Percentiles rank a stretch among this genome's conserved stretches.
Evolutionary conservation across 2,329 filamentous ascomycete genomes (phyloP).

Genomic region (Ophioceras dolichostomum): DNA sequence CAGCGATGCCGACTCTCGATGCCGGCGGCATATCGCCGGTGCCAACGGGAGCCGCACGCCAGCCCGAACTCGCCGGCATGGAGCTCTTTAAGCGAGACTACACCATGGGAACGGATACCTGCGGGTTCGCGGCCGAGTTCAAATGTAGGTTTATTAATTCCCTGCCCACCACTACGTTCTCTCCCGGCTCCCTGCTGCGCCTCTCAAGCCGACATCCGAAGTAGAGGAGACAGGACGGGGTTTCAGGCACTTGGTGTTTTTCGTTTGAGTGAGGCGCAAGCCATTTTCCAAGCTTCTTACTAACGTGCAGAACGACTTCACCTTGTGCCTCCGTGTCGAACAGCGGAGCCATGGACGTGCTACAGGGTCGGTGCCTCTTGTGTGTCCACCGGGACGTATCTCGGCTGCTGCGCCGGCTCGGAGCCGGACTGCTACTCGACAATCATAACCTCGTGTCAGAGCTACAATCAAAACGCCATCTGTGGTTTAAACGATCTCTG

Average conservation of each 20-base stretch:
- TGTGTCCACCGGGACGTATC: not conserved
- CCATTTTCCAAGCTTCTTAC: too few relatives aligned
- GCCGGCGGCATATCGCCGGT: constrained; percentile 1
- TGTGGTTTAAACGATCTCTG: not conserved
- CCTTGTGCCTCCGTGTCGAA: too few relatives aligned
- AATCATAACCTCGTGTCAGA: not conserved
- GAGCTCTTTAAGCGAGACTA: constrained; percentile 2
- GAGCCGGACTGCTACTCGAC: not conserved
- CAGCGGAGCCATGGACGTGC: constrained; percentile 3
- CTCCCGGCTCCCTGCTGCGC: too few relatives aligned
- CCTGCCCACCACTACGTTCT: too few relatives aligned
- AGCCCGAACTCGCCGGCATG: not conserved
- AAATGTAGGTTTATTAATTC: not conserved
- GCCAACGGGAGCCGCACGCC: not conserved
- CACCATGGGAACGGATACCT: constrained; percentile 1
- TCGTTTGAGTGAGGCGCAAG: too few relatives aligned
- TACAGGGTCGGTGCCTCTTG: constrained; percentile 2
- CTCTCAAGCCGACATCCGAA: too few relatives aligned
- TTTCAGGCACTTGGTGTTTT: too few relatives aligned
- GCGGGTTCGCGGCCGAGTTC: constrained; percentile 2
- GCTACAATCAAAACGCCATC: not conserved
- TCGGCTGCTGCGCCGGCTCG: constrained; percentile 1
- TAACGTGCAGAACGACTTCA: too few relatives aligned
- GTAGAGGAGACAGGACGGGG: too few relatives aligned
- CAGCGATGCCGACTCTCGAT: not conserved